A percentile compares a stretch with the other conserved stretches of the same genome.
These are phyloP conservation scores for Aspergillus jensenii DNA, from an alignment of 2,329 filamentous ascomycete species.

Conservation along the genomic window DNA sequence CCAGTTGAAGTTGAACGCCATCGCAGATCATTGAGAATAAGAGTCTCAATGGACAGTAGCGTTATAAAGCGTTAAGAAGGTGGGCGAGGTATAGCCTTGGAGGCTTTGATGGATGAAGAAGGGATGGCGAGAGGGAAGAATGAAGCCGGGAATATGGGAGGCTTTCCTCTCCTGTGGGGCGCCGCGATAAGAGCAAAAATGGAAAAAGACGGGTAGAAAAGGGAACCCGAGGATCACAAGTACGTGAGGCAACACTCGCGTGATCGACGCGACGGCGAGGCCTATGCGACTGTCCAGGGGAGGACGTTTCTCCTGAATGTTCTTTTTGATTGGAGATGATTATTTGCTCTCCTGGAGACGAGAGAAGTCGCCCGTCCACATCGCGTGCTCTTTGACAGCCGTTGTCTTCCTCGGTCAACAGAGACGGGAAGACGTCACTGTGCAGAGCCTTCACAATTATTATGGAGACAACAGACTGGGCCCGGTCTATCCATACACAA, in stretches of 20 bases:
- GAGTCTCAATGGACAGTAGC: slow-evolving; percentile 8
- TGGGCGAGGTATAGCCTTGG: neutral
- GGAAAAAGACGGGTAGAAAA: slow-evolving; percentile 11
- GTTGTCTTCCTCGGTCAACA: slow-evolving; percentile 1
- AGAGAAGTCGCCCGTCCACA: neutral
- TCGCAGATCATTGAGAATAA: slow-evolving; percentile 47
- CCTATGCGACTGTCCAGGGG: no score
- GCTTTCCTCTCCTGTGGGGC: slow-evolving; percentile 6
- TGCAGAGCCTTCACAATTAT: slow-evolving; percentile 5
- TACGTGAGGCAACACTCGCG: slow-evolving; percentile 13
- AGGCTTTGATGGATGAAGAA: slow-evolving; percentile 2
- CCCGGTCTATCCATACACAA: neutral
- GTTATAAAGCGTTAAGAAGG: neutral
- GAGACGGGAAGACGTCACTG: slow-evolving; percentile 15
- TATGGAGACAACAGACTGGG: slow-evolving; percentile 2
- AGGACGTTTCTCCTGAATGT: no score
- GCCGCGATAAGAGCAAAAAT: slow-evolving; percentile 16
- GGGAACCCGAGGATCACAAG: slow-evolving; percentile 17
- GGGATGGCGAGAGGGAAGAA: slow-evolving; percentile 5
- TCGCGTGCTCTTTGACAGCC: neutral
- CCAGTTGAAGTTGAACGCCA: slow-evolving; percentile 99
- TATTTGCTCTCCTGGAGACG: no score
- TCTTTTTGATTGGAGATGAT: no score
- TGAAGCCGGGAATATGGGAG: slow-evolving; percentile 5
- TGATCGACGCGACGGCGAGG: slow-evolving; percentile 19